A percentile compares a stretch with the other conserved stretches of the same genome.
phyloP scores from a whole-genome alignment of 1,284 basidiomycete genomes.

The Leccinum pachyderme region DNA sequence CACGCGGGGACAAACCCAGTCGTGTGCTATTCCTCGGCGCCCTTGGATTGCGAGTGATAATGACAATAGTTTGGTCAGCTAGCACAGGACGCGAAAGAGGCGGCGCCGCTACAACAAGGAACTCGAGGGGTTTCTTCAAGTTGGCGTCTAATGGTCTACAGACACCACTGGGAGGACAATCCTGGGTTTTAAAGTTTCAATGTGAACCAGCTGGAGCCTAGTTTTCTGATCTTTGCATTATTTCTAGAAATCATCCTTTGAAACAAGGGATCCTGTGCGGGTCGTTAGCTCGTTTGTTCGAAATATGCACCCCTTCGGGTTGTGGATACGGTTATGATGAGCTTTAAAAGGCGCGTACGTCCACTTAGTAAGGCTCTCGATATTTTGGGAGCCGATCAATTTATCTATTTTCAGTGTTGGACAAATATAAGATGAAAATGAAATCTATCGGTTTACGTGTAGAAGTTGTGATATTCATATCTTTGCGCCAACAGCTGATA shows the following conservation, averaged over 20 bases:
- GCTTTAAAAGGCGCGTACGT: background rate
- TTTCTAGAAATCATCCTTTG: constrained; percentile 18
- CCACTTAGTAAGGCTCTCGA: background rate
- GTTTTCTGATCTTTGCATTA: background rate
- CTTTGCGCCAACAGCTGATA: background rate
- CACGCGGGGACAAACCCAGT: background rate
- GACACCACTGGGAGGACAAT: constrained; percentile 13
- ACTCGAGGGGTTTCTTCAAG: background rate
- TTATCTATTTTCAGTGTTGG: background rate
- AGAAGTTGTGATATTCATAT: background rate
- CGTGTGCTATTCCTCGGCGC: background rate
- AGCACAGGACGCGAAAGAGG: background rate
- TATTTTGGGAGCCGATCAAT: background rate
- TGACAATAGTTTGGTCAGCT: background rate
- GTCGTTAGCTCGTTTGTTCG: background rate
- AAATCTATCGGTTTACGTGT: background rate
- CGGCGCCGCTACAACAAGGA: background rate
- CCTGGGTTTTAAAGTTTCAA: constrained; percentile 23
- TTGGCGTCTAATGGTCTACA: too few relatives aligned
- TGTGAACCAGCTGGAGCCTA: constrained; percentile 9
- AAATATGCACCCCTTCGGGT: background rate
- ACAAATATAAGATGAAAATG: background rate
- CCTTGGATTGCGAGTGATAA: background rate
- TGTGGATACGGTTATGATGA: background rate
- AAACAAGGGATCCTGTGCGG: constrained; percentile 17